Conservation (phyloP, 768 basidiomycete species). For the Amanita muscaria region DNA sequence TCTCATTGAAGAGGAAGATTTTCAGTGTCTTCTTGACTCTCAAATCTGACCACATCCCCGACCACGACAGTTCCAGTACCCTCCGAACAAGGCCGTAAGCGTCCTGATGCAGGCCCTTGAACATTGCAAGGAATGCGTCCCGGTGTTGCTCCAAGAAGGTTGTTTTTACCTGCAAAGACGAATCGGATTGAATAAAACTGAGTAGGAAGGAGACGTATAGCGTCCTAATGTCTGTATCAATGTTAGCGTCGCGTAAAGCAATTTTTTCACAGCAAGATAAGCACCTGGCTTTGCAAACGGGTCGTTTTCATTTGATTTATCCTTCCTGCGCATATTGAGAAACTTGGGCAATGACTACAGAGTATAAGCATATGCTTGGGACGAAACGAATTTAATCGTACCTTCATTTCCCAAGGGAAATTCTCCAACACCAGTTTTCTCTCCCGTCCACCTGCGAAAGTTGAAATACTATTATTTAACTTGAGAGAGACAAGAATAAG, state of each 20-base stretch:
- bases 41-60: slow-evolving; percentile 64
- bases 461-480: slow-evolving; percentile 50
- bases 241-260: background rate
- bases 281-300: slow-evolving; percentile 50
- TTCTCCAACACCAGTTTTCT: slow-evolving; percentile 52
- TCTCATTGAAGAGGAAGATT: slow-evolving; percentile 62
- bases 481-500: slow-evolving; percentile 58
- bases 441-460: slow-evolving; percentile 59
- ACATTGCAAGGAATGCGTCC: slow-evolving; percentile 56
- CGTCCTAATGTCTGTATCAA: slow-evolving; percentile 65
- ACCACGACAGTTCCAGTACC: slow-evolving; percentile 69
- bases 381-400: slow-evolving; percentile 15
- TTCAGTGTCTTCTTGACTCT: slow-evolving; percentile 68
- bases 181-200: slow-evolving; percentile 52
- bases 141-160: slow-evolving; percentile 65
- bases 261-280: slow-evolving; percentile 12
- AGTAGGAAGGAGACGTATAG: slow-evolving; percentile 65
- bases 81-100: slow-evolving; percentile 49
- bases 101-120: slow-evolving; percentile 65
- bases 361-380: slow-evolving; percentile 4
- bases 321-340: slow-evolving; percentile 60
- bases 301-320: slow-evolving; percentile 32
- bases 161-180: slow-evolving; percentile 44
- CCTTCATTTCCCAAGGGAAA: slow-evolving; percentile 78
- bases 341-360: slow-evolving; percentile 56